Conservation (phyloP, 192 early-diverging fungal genomes). For the Phycomyces nitens region DNA sequence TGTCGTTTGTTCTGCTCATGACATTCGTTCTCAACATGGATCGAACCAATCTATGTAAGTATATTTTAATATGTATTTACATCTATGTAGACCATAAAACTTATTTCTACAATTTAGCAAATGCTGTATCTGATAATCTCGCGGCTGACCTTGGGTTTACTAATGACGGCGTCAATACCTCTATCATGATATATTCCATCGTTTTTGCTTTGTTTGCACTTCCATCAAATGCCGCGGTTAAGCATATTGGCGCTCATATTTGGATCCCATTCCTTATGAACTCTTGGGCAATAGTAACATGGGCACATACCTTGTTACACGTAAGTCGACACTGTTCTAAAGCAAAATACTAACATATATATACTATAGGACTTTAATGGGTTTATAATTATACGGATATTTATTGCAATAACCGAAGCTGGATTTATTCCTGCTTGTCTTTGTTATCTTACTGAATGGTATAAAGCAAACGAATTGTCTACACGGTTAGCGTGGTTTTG, state of each 20-base stretch:
- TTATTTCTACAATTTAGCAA: conserved; percentile 5
- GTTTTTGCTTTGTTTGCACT: conserved; percentile 39
- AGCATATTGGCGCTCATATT: conserved; percentile 42
- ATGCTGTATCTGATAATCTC: conserved; percentile 46
- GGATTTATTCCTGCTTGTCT: conserved; percentile 34
- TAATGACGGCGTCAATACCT: conserved; percentile 40
- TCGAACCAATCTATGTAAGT: conserved; percentile 18
- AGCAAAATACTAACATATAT: background rate
- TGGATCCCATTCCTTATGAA: conserved; percentile 49
- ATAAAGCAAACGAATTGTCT: conserved; percentile 50
- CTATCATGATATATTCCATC: conserved; percentile 41
- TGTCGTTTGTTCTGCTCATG: conserved; percentile 14
- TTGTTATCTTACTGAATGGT: conserved; percentile 46
- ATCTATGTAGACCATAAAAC: background rate
- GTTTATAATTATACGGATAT: conserved; percentile 41
- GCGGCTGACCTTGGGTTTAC: conserved; percentile 39
- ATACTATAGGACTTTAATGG: conserved; percentile 25
- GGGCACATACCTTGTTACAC: conserved; percentile 9
- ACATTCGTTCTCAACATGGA: conserved; percentile 23
- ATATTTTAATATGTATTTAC: no score
- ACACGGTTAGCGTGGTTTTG: conserved; percentile 52
- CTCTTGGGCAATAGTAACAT: conserved; percentile 18
- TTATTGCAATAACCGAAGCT: conserved; percentile 48
- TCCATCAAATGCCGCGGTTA: conserved; percentile 48
- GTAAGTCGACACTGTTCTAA: background rate